Evolutionary conservation across 2,329 filamentous ascomycete species (phyloP), one percentile per base, ranked within the genome.

Genomic region (Endothia cerciana): DNA sequence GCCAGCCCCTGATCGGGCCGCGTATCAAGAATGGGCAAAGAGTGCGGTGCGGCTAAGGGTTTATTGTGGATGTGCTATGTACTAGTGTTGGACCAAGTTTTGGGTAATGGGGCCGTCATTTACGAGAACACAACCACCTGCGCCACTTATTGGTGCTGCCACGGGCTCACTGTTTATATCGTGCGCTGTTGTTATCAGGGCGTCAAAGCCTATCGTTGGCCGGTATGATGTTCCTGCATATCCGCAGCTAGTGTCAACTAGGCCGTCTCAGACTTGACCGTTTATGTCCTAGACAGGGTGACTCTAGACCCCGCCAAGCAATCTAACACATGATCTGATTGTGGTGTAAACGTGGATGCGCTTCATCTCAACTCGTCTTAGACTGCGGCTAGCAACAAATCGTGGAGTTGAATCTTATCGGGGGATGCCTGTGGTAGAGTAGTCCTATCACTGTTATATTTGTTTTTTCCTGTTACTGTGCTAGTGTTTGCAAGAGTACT

Each of bases 241-340:
- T 28, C 47, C 47, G 47, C 17, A 22, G 22, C 47, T 51, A 51
- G 47, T 51, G 43, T 22, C 43, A 22, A 19, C 47, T 4, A 28
- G 28, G 13, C 13, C 22, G 15, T 13, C 22, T 28, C 47, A 79
- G 8, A 15, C 47, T 28, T 51, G 22, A 17, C 47, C 28, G 22
- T 15, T 25, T 28, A 51, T 17, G 47, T 6, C 28, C 25, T 30
- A 30, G 47, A 6, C 17, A 17, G 25, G 11, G 3, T 15, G 45
- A 25, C 10, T 17, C 22, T 47, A 22, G 45, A 25, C 22, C 22
- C 22, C 47, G 47, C 25, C 47, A 51, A 51, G 47, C 47, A 28
- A 51, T 28, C 28, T 51, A 28, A 28, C 47, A 13, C 4, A 51
- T 51, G 47, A 51, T 51, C 47, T 51, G 47, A 28, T 28, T 51